Evolutionary conservation across 1,284 basidiomycete species (phyloP).

Genomic region (Vanrija sp.): DNA sequence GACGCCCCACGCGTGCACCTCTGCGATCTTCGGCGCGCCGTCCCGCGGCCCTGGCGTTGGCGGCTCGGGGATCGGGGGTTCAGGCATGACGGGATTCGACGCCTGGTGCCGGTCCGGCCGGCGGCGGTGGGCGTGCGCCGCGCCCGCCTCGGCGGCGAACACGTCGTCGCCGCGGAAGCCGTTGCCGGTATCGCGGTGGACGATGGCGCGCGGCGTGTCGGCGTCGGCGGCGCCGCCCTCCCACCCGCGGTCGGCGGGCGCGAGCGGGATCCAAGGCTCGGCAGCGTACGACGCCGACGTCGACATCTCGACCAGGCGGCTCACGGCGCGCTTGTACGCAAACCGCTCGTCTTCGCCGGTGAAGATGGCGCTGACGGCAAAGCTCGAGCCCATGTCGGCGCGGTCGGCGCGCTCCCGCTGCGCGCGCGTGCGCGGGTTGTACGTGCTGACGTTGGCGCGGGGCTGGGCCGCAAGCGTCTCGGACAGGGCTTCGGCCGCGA

Average conservation of each 20-base stretch:
- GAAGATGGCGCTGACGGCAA: constrained; percentile 57
- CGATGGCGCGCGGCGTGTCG: background rate
- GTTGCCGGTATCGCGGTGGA: background rate
- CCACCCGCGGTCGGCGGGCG: constrained; percentile 46
- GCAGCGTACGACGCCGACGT: constrained; percentile 52
- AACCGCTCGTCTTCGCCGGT: constrained; percentile 67
- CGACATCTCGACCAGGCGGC: constrained; percentile 64
- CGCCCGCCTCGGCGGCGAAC: background rate
- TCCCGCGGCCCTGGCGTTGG: constrained; percentile 9
- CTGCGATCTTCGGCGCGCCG: constrained; percentile 32
- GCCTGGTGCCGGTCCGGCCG: constrained; percentile 1
- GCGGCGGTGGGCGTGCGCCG: background rate
- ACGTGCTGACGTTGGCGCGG: constrained; percentile 60
- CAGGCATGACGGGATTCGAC: constrained; percentile 1
- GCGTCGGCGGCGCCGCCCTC: constrained; percentile 20
- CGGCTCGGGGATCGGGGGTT: background rate
- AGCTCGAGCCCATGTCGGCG: constrained; percentile 47
- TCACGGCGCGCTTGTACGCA: constrained; percentile 63
- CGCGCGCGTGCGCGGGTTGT: constrained; percentile 46
- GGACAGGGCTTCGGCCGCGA: constrained; percentile 59
- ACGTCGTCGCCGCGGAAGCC: background rate
- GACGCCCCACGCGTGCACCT: constrained; percentile 47
- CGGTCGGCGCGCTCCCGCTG: constrained; percentile 38
- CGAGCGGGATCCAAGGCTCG: constrained; percentile 47
- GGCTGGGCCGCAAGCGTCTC: constrained; percentile 58